These are phyloP conservation scores for Eucalyptus regnans DNA, from an alignment of 345 rosid species.

Conservation along the genomic window DNA sequence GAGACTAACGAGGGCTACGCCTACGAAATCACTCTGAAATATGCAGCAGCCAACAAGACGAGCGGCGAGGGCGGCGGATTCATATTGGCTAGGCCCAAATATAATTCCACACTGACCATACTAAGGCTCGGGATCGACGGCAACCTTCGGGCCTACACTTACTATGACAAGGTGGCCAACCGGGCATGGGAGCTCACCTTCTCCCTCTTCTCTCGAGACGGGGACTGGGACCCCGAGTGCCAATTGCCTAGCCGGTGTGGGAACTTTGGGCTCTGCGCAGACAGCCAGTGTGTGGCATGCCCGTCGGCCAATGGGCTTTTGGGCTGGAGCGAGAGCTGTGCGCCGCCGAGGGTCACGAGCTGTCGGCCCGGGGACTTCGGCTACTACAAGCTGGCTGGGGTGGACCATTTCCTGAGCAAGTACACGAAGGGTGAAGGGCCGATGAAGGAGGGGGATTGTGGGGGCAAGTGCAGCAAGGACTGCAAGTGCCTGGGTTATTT, in stretches of 20 bases:
- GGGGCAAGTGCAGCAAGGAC: constrained; percentile 32
- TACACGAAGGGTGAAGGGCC: constrained; percentile 20
- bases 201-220: constrained; percentile 15
- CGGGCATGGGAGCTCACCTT: constrained; percentile 24
- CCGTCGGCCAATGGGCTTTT: constrained; percentile 19
- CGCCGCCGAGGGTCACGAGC: constrained; percentile 1
- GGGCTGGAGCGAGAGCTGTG: constrained; percentile 33
- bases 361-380: constrained; percentile 10
- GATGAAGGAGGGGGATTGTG: constrained; percentile 25
- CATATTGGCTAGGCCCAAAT: constrained; percentile 14
- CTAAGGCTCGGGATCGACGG: constrained; percentile 43
- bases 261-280: constrained; percentile 36
- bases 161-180: constrained; percentile 10
- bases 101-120: constrained; percentile 22
- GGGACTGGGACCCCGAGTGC: constrained; percentile 14
- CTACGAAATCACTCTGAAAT: background rate
- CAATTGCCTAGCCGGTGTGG: constrained; percentile 38
- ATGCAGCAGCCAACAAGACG: background rate
- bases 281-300: constrained; percentile 45
- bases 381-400: constrained; percentile 35
- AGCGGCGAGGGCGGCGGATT: background rate
- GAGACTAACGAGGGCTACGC: constrained; percentile 2
- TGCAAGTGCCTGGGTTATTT: constrained; percentile 15
- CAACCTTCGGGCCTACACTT: constrained; percentile 29
- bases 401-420: constrained; percentile 33